These are phyloP conservation scores for Aleurites moluccanus DNA, from an alignment of 441 rosid genomes.

Conservation along the genomic window DNA sequence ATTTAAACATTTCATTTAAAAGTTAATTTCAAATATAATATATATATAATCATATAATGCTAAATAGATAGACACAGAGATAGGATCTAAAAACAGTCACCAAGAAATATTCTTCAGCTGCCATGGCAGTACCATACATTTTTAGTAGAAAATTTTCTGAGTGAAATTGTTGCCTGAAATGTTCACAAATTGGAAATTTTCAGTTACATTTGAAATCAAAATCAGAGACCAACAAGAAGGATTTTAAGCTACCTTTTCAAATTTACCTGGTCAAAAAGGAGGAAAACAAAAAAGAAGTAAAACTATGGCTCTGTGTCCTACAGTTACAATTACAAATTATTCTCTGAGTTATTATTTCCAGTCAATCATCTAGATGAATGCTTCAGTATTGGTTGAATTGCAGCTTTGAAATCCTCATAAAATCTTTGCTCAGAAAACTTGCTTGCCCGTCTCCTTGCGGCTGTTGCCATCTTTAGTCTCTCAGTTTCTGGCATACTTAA, in stretches of 20 bases:
- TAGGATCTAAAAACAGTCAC: background rate
- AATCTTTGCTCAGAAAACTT: conserved; percentile 78
- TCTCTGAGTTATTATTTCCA: background rate
- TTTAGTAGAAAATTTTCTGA: background rate
- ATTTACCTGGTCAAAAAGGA: background rate
- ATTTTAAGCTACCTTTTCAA: background rate
- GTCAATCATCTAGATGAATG: conserved; percentile 21
- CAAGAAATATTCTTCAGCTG: background rate
- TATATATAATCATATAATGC: too few relatives aligned
- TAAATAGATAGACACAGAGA: too few relatives aligned
- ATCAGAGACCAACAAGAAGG: background rate
- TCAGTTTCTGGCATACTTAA: conserved; percentile 58
- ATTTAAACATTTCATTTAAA: too few relatives aligned
- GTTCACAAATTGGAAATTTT: background rate
- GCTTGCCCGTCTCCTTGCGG: conserved; percentile 67
- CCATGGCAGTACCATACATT: background rate
- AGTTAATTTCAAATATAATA: too few relatives aligned
- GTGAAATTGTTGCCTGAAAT: background rate
- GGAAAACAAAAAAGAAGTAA: background rate
- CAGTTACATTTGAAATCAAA: background rate
- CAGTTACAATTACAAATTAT: background rate
- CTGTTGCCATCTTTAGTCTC: conserved; percentile 69
- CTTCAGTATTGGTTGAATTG: conserved; percentile 49
- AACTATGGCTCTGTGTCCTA: background rate
- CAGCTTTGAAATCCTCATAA: conserved; percentile 65